A percentile compares a stretch with the other conserved stretches of the same genome.
Evolutionary conservation across 1,284 basidiomycete genomes (phyloP).

Genomic region (Coriolopsis trogii): DNA sequence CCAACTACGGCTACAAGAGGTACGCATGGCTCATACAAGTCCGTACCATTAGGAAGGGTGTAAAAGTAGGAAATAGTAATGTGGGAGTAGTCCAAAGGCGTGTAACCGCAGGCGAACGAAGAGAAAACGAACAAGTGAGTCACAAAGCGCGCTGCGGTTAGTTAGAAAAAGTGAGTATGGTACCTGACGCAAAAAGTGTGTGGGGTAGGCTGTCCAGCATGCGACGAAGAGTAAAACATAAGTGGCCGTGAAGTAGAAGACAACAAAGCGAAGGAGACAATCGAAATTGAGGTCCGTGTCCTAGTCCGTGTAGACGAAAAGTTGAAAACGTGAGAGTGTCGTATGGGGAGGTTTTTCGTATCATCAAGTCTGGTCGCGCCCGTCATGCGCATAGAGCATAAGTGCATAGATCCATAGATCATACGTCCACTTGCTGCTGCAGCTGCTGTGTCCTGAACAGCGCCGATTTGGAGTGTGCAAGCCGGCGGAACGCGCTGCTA

Average conservation of each 20-base stretch:
- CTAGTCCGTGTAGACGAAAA: slow-evolving; percentile 16
- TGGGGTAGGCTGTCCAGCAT: slow-evolving; percentile 32
- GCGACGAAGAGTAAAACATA: slow-evolving; percentile 15
- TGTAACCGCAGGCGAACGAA: slow-evolving; percentile 12
- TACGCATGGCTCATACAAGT: slow-evolving; percentile 10
- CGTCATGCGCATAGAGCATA: slow-evolving; percentile 2
- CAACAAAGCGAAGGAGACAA: slow-evolving; percentile 9
- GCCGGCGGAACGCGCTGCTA: slow-evolving; percentile 35
- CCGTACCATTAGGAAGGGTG: slow-evolving; percentile 11
- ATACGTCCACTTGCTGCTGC: slow-evolving; percentile 23
- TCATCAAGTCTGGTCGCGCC: slow-evolving; percentile 20
- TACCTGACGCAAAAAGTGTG: slow-evolving; percentile 12
- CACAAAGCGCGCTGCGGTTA: slow-evolving; percentile 13
- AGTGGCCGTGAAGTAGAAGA: background rate
- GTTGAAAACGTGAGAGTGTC: slow-evolving; percentile 11
- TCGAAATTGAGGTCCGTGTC: slow-evolving; percentile 21
- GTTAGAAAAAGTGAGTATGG: background rate
- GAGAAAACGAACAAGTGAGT: background rate
- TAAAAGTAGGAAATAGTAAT: slow-evolving; percentile 16
- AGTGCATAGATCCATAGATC: slow-evolving; percentile 15
- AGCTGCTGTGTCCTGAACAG: slow-evolving; percentile 40
- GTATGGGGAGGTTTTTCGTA: slow-evolving; percentile 13
- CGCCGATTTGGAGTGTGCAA: slow-evolving; percentile 49
- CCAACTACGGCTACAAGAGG: slow-evolving; percentile 22
- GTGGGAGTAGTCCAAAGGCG: slow-evolving; percentile 10